Evolutionary conservation across 352 stramenopile species (phyloP), one percentile per base, ranked within the genome.

Genomic region (Plasmopara muralis): DNA sequence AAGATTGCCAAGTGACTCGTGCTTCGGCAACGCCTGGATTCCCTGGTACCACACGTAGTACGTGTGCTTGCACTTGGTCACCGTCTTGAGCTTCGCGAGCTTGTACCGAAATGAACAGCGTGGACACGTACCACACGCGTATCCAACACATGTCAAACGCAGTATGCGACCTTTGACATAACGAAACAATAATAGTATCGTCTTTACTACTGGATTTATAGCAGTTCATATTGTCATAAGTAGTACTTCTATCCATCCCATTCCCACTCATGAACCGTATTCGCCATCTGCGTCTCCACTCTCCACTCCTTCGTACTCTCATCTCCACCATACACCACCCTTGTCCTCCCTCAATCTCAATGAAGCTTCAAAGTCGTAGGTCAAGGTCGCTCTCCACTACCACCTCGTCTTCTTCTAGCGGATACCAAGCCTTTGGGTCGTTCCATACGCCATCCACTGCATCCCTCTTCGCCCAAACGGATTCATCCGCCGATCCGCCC

Each of bases 341-440:
- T 25, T 25, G 20, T 25, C 20, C 20, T 25, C 20, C 20, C 20
- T 35, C 31, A 5, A 12, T 35, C 10, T 35, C 10, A 12, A 35
- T 35, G 31, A 5, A 35, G 31, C 31, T 12, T 35, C 4, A 0
- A 35, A 12, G 7, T 2, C 5, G 31, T 2, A 2, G 31, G 31
- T 35, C 10, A 12, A 35, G 31, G 31, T 35, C 4, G 31, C 10
- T 35, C 6, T 35, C 31, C 10, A 35, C 7, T 2, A 35, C 31
- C 31, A 12, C 6, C 31, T 12, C 31, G 31, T 35, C 31, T 35
- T 45, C 47, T 39, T 61, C 43, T 28, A 25, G 12, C 20, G 73
- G 76, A 29, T 91, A 89, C 55, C 68, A 87, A 40, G 68, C 81
- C 6, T 87, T 89, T 14, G 78, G 81, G 20, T 91, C 81, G 9